These are phyloP conservation scores for Carnegiea gigantea DNA, from an alignment of 179 eudicot species.

Conservation along the genomic window DNA sequence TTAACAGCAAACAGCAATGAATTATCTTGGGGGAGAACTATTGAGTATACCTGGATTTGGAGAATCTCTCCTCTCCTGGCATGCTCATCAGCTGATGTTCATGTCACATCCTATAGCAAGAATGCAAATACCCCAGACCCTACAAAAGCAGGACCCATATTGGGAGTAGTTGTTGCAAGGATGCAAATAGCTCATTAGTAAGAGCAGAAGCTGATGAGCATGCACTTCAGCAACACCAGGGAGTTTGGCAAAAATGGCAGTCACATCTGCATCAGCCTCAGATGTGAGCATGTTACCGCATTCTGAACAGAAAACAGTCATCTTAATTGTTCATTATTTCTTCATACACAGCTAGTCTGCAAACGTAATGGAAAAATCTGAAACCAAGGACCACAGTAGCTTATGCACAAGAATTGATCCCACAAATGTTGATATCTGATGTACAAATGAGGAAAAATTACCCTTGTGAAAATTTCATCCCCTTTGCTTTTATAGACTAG, in stretches of 20 bases:
- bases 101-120: slow-evolving; percentile 14
- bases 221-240: neutral
- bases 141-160: too few species aligned
- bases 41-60: slow-evolving; percentile 20
- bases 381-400: neutral
- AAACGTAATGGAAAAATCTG: neutral
- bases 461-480: neutral
- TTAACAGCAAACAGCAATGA: neutral
- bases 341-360: neutral
- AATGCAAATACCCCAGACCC: neutral
- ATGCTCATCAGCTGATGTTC: neutral
- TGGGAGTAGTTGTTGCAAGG: neutral
- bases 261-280: too few species aligned
- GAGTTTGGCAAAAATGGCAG: neutral
- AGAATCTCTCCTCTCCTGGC: slow-evolving; percentile 7
- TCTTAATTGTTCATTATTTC: neutral
- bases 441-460: neutral
- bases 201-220: neutral
- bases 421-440: neutral
- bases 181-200: neutral
- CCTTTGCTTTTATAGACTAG: neutral
- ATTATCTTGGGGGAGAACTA: neutral
- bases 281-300: neutral
- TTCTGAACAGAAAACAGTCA: neutral
- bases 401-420: neutral